A percentile compares a stretch with the other conserved stretches of the same genome.
These are phyloP conservation scores for Lentinula sp. DNA, from an alignment of 768 basidiomycete genomes.

Conservation along the genomic window DNA sequence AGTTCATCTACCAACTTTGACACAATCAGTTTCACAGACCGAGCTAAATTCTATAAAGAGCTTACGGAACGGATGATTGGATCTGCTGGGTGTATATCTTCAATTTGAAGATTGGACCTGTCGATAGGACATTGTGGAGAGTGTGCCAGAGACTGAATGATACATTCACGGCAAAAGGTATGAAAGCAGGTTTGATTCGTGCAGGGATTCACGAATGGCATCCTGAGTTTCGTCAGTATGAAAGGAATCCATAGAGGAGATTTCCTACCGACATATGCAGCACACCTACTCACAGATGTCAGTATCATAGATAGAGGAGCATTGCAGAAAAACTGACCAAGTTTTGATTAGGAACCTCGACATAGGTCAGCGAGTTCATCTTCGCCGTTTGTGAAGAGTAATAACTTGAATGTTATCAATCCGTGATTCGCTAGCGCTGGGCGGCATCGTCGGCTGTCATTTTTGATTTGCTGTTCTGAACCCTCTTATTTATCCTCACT, in stretches of 20 bases:
- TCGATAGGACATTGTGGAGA: constrained; percentile 81
- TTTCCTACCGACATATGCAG: constrained; percentile 65
- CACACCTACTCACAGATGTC: constrained; percentile 46
- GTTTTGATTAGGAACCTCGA: constrained; percentile 59
- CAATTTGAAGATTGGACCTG: constrained; percentile 54
- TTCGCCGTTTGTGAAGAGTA: not conserved
- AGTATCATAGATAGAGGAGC: not conserved
- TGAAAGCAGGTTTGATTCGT: constrained; percentile 74
- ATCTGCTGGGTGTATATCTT: constrained; percentile 62
- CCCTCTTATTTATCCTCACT: no score
- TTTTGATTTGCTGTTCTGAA: no score
- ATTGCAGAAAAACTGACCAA: constrained; percentile 37
- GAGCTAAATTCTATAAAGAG: constrained; percentile 6
- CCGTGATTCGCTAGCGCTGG: no score
- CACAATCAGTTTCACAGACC: constrained; percentile 5
- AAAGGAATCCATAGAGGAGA: not conserved
- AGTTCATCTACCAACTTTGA: constrained; percentile 79
- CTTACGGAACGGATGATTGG: constrained; percentile 72
- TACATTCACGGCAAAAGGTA: constrained; percentile 85
- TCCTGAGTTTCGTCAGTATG: constrained; percentile 25
- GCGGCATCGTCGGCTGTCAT: no score
- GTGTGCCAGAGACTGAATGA: constrained; percentile 59
- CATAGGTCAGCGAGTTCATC: constrained; percentile 40
- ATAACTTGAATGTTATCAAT: no score
- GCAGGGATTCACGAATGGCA: constrained; percentile 71